Percentiles rank a stretch among this genome's conserved stretches.
Evolutionary conservation across 768 basidiomycete species (phyloP).

Genomic region (Cubamyces sp.): DNA sequence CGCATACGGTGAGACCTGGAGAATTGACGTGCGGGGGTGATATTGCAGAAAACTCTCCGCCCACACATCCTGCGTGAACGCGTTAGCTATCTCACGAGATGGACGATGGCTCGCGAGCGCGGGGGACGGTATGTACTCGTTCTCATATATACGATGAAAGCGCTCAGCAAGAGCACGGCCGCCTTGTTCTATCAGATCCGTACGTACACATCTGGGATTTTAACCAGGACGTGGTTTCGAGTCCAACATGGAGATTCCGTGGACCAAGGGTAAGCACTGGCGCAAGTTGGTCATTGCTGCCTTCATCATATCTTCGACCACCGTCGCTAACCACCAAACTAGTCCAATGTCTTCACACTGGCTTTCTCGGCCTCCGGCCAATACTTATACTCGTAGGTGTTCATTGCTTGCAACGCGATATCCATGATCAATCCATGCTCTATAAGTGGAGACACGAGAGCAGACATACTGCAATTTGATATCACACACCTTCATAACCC

Average conservation of each 20-base stretch:
- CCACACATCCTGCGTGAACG: conserved; percentile 44
- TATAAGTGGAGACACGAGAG: conserved; percentile 32
- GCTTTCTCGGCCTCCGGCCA: conserved; percentile 71
- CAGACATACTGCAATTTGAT: conserved; percentile 32
- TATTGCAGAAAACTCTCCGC: conserved; percentile 36
- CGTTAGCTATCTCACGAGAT: conserved; percentile 40
- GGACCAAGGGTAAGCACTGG: conserved; percentile 34
- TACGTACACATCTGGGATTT: conserved; percentile 42
- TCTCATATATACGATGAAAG: background rate
- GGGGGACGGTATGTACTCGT: conserved; percentile 37
- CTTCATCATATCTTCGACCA: background rate
- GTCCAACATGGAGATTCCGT: conserved; percentile 33
- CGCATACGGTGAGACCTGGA: no score
- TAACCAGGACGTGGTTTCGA: conserved; percentile 35
- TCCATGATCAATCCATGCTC: background rate
- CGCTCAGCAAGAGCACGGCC: background rate
- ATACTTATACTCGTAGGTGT: conserved; percentile 66
- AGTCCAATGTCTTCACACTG: conserved; percentile 75
- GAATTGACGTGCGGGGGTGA: background rate
- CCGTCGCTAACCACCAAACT: background rate
- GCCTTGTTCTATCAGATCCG: conserved; percentile 31
- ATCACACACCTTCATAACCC: conserved; percentile 18
- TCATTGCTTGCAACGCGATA: background rate
- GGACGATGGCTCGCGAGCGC: conserved; percentile 45
- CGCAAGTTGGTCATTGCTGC: background rate